Conservation (phyloP, 2,329 filamentous ascomycete species). For the Trichoderma atroviride region DNA sequence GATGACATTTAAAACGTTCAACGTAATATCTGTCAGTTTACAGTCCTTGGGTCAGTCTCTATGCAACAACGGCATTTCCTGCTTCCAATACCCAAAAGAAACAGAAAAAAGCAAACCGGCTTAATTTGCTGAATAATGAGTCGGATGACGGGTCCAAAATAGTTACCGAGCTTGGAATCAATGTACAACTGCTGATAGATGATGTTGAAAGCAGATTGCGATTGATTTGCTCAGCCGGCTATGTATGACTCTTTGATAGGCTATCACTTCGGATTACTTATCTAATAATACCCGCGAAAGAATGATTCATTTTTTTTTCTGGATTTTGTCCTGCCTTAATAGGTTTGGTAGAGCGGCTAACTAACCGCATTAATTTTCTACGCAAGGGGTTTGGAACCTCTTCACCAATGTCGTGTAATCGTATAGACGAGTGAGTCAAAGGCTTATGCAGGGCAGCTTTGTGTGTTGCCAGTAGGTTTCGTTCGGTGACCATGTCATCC, state of each 20-base stretch:
- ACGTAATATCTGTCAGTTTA: not conserved
- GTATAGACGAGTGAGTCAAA: conserved; percentile 22
- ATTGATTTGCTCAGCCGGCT: not conserved
- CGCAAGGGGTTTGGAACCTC: not conserved
- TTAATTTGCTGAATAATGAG: not conserved
- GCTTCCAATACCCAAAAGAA: too few relatives aligned
- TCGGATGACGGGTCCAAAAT: not conserved
- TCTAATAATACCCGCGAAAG: not conserved
- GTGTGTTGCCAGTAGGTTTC: not conserved
- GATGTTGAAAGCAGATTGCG: not conserved
- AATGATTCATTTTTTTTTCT: conserved; percentile 7
- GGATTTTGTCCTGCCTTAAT: conserved; percentile 16
- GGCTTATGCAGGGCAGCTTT: not conserved
- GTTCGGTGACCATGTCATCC: not conserved
- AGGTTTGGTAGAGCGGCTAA: conserved; percentile 1
- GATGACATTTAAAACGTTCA: not conserved
- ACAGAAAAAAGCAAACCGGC: too few relatives aligned
- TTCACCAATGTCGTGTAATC: not conserved
- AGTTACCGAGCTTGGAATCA: not conserved
- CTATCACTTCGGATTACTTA: not conserved
- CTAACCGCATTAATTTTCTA: not conserved
- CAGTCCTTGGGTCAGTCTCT: not conserved
- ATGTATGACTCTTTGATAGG: conserved; percentile 7
- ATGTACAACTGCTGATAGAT: not conserved
- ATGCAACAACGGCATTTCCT: too few relatives aligned